These are phyloP conservation scores for Nannochloropsis granulata DNA, from an alignment of 108 stramenopile species.

Conservation along the genomic window DNA sequence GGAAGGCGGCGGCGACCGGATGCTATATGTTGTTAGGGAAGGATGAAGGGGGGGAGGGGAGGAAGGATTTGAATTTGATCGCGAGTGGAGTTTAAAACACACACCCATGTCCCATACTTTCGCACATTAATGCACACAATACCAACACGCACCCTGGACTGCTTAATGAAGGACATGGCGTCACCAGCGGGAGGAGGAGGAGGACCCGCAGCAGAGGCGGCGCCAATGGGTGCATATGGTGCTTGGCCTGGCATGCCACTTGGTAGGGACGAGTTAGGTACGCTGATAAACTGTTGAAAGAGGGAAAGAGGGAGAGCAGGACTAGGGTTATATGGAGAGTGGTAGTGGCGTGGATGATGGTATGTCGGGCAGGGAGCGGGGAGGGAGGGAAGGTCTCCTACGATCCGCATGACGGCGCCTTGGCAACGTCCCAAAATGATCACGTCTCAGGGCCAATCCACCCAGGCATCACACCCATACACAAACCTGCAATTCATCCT, in stretches of 20 bases:
- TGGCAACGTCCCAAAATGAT: no score
- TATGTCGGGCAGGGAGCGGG: background rate
- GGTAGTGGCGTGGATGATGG: background rate
- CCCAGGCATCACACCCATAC: no score
- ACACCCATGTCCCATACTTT: background rate
- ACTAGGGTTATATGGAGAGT: background rate
- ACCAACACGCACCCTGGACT: background rate
- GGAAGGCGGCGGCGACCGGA: conserved; percentile 71
- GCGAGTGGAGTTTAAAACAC: background rate
- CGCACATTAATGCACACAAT: no score
- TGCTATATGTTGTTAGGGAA: conserved; percentile 29
- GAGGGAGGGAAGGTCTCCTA: background rate
- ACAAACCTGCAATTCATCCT: background rate
- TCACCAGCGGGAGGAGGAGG: background rate
- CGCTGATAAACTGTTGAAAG: background rate
- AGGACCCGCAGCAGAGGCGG: background rate
- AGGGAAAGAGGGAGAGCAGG: background rate
- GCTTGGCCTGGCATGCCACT: background rate
- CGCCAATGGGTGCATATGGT: background rate
- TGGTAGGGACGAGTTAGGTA: background rate
- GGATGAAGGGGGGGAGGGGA: background rate
- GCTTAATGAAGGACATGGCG: background rate
- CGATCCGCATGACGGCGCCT: no score
- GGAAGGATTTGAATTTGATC: background rate
- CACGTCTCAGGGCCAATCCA: no score